phyloP scores from a whole-genome alignment of 192 early-diverging fungal species.

The Phlyctochytrium bullatum region DNA sequence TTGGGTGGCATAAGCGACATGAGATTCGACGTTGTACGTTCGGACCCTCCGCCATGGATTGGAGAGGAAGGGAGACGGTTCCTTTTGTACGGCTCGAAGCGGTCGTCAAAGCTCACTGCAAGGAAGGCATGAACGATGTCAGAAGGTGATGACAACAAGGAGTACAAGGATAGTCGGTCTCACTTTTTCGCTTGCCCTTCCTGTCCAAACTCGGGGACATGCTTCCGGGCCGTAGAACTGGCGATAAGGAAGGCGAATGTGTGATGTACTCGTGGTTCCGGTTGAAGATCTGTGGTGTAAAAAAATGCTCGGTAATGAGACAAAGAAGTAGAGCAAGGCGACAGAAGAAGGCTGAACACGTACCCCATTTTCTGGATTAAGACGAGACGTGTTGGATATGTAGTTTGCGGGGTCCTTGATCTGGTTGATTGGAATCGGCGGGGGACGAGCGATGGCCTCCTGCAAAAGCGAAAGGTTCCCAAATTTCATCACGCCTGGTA shows the following conservation, averaged over 20 bases:
- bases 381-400: slow-evolving; percentile 34
- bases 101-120: slow-evolving; percentile 30
- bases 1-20: no score
- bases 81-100: slow-evolving; percentile 43
- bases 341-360: background rate
- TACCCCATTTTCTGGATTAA: slow-evolving; percentile 43
- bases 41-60: background rate
- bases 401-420: slow-evolving; percentile 42
- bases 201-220: slow-evolving; percentile 21
- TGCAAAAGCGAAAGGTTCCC: no score
- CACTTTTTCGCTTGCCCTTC: slow-evolving; percentile 41
- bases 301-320: background rate
- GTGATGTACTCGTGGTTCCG: slow-evolving; percentile 18
- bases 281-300: slow-evolving; percentile 10
- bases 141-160: slow-evolving; percentile 10
- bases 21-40: no score
- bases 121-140: background rate
- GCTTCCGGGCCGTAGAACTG: slow-evolving; percentile 22
- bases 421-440: slow-evolving; percentile 21
- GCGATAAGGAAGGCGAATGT: slow-evolving; percentile 35
- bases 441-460: slow-evolving; percentile 2
- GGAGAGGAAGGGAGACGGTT: background rate
- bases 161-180: background rate
- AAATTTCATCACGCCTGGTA: no score
- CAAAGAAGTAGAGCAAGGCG: background rate